Base-by-base conservation (phyloP, 805 yeast genomes). In the Blastobotrys peoriensis region DNA sequence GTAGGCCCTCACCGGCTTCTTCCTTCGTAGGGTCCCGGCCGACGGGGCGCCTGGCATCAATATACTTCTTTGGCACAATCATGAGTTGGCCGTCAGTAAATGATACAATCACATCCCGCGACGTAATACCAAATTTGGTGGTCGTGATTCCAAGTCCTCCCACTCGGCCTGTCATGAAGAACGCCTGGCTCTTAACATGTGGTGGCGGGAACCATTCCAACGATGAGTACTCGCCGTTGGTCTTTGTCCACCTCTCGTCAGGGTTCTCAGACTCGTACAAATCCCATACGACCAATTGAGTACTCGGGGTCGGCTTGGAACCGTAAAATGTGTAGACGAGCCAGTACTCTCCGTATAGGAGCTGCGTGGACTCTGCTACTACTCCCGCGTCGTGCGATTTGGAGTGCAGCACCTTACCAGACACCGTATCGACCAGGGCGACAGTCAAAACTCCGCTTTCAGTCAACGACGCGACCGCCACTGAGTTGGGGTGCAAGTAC, bases 301-400 rank as follows among this genome's bases (percentile, higher is more conserved):
- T 74, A 25, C 75, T 75, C n/a, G 56, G 48, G 17, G 69, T 60
- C 8, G 81, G 81, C 15, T 49, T 52, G 3, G 37, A 44, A 45
- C 80, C 73, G 57, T 72, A 76, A 54, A 78, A 81, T 0, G 89
- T 68, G 57, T 84, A 82, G 8, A 86, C 71, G 15, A 87, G 67
- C 85, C 93, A 91, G 63, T 89, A 79, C 59, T 91, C 98, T 40
- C 87, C 93, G 61, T 79, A 74, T 1, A 79, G 69, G 21, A 86
- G 55, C 18, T 72, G 65, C 22, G 86, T 59, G 6, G 68, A 64
- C 6, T 62, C 62, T 41, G 67, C 70, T 6, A 70, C 57, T 4
- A 69, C 71, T 3, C 63, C 58, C 18, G 62, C 65, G 22, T 65
- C 69, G 45, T 74, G 77, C 4, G 58, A 57, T 2, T 68, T 62